phyloP scores from a whole-genome alignment of 106 monocot genomes.

The Allium fistulosum region DNA sequence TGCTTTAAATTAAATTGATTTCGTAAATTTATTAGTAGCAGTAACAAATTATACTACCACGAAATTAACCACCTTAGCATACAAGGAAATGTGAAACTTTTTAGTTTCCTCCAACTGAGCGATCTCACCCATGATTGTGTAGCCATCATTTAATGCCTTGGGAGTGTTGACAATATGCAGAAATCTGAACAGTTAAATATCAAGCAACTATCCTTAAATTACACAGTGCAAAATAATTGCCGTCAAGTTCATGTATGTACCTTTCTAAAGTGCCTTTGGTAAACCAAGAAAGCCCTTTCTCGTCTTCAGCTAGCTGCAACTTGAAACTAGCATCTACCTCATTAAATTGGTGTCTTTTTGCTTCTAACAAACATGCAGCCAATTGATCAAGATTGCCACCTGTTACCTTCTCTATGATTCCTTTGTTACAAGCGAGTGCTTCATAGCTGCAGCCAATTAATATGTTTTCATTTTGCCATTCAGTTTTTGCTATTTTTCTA shows the following conservation, averaged over 20 bases:
- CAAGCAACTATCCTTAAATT: not conserved
- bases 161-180: constrained; percentile 44
- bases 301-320: constrained; percentile 26
- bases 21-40: not conserved
- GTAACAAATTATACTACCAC: not conserved
- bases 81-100: constrained; percentile 52
- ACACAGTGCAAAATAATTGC: not conserved
- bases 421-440: constrained; percentile 20
- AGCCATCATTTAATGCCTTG: constrained; percentile 29
- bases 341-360: constrained; percentile 19
- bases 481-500: not conserved
- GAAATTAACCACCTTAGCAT: constrained; percentile 46
- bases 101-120: constrained; percentile 64
- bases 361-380: constrained; percentile 40
- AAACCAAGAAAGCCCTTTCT: constrained; percentile 62
- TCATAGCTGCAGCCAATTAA: constrained; percentile 22
- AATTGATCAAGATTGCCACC: constrained; percentile 27
- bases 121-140: constrained; percentile 46
- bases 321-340: constrained; percentile 43
- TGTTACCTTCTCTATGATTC: constrained; percentile 18
- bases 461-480: not conserved
- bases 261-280: constrained; percentile 61
- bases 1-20: not conserved
- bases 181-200: constrained; percentile 30
- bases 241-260: constrained; percentile 15